A percentile compares a stretch with the other conserved stretches of the same genome.
Conservation (phyloP, 1,284 basidiomycete species). For the Sporisorium reilianum region DNA sequence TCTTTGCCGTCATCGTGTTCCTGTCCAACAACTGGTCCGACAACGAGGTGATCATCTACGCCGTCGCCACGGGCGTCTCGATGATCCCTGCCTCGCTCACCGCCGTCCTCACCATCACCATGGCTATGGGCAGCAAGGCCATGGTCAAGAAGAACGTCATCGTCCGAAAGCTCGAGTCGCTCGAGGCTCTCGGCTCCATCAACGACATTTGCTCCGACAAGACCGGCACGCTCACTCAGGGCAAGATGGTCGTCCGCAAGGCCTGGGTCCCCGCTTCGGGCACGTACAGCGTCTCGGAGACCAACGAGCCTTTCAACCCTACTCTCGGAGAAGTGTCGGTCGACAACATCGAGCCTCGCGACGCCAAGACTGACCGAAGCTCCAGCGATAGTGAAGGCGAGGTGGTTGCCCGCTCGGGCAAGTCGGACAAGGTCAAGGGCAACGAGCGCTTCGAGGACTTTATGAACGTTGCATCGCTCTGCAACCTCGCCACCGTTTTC, state of each 20-base stretch:
- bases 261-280: conserved; percentile 66
- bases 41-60: conserved; percentile 68
- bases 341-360: conserved; percentile 58
- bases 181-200: conserved; percentile 67
- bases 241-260: conserved; percentile 66
- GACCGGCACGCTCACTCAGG: conserved; percentile 68
- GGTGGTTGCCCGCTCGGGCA: conserved; percentile 57
- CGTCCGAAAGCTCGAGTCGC: conserved; percentile 71
- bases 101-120: conserved; percentile 69
- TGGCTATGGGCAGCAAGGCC: conserved; percentile 73
- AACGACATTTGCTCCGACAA: conserved; percentile 69
- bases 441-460: conserved; percentile 54
- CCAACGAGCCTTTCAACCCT: conserved; percentile 68
- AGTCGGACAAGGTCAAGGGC: conserved; percentile 54
- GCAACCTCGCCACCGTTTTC: conserved; percentile 68
- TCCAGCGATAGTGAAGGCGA: conserved; percentile 70
- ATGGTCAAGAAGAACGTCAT: conserved; percentile 75
- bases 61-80: conserved; percentile 73
- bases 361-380: conserved; percentile 14
- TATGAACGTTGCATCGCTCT: conserved; percentile 66
- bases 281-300: conserved; percentile 61
- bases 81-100: conserved; percentile 72
- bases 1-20: conserved; percentile 70
- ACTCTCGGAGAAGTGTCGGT: conserved; percentile 70
- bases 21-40: conserved; percentile 69